These are phyloP conservation scores for Komagataella kurtzmanii DNA, from an alignment of 805 yeast species.

Conservation along the genomic window DNA sequence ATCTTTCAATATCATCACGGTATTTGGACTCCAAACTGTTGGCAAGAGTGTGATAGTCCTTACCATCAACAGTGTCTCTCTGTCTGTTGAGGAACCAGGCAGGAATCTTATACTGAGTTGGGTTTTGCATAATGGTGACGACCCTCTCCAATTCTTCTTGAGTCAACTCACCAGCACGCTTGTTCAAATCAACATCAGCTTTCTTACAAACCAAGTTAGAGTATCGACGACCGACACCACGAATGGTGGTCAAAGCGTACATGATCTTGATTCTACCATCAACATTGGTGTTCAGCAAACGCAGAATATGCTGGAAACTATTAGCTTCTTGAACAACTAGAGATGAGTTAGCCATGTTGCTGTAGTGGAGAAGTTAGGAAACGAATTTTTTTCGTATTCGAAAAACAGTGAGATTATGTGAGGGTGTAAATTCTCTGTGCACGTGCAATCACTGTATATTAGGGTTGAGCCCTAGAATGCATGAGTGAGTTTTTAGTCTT, in stretches of 20 bases:
- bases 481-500: too few relatives aligned
- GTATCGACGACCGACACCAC: conserved; percentile 99
- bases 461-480: not conserved
- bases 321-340: conserved; percentile 98
- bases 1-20: conserved; percentile 99
- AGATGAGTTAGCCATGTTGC: conserved; percentile 47
- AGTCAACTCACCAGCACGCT: conserved; percentile 99
- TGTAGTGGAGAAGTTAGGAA: not conserved
- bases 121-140: conserved; percentile 99
- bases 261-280: conserved; percentile 99
- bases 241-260: conserved; percentile 99
- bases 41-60: conserved; percentile 97
- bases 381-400: not conserved
- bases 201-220: conserved; percentile 99
- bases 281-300: conserved; percentile 99
- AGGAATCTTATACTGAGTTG: conserved; percentile 98
- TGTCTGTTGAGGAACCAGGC: conserved; percentile 99
- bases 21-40: conserved; percentile 98
- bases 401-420: not conserved
- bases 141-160: conserved; percentile 99
- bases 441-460: not conserved
- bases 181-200: conserved; percentile 96
- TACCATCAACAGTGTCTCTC: conserved; percentile 96
- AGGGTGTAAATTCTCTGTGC: not conserved
- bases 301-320: conserved; percentile 99